Evolutionary conservation across 805 yeast genomes (phyloP).

Genomic region (Ogataea methylovora): DNA sequence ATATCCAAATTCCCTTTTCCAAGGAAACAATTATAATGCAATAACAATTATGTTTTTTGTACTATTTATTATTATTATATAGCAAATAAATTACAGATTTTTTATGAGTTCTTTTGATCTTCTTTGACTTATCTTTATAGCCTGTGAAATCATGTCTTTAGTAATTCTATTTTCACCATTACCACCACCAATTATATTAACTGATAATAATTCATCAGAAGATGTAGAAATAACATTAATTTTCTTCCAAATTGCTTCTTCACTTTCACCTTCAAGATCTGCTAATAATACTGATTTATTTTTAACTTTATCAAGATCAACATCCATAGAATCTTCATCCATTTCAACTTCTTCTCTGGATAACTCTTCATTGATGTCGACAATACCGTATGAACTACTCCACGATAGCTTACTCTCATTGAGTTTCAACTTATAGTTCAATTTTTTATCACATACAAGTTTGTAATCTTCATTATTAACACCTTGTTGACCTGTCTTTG

Average conservation of each 20-base stretch:
- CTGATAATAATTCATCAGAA: constrained; percentile 26
- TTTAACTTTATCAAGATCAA: constrained; percentile 6
- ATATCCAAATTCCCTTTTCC: too few relatives aligned
- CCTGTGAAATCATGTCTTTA: constrained; percentile 36
- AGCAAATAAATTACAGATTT: constrained; percentile 3
- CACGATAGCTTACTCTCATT: constrained; percentile 32
- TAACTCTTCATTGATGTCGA: constrained; percentile 26
- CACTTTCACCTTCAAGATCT: constrained; percentile 82
- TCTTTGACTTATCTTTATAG: constrained; percentile 38
- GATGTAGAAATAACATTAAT: constrained; percentile 33
- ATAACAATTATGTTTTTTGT: neutral
- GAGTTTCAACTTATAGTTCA: constrained; percentile 30
- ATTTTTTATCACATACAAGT: constrained; percentile 47
- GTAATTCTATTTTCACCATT: constrained; percentile 33
- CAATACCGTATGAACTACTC: constrained; percentile 55
- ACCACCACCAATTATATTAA: constrained; percentile 44
- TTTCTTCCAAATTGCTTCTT: constrained; percentile 56
- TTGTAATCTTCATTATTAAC: constrained; percentile 40
- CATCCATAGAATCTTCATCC: constrained; percentile 22
- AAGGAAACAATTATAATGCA: too few relatives aligned
- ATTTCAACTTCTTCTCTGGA: constrained; percentile 5
- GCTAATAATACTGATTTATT: constrained; percentile 41
- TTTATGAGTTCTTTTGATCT: constrained; percentile 34
- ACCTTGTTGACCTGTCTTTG: constrained; percentile 26
- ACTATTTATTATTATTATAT: neutral